Evolutionary conservation across 352 stramenopile species (phyloP).

Genomic region (Globisporangium heterothallicum): DNA sequence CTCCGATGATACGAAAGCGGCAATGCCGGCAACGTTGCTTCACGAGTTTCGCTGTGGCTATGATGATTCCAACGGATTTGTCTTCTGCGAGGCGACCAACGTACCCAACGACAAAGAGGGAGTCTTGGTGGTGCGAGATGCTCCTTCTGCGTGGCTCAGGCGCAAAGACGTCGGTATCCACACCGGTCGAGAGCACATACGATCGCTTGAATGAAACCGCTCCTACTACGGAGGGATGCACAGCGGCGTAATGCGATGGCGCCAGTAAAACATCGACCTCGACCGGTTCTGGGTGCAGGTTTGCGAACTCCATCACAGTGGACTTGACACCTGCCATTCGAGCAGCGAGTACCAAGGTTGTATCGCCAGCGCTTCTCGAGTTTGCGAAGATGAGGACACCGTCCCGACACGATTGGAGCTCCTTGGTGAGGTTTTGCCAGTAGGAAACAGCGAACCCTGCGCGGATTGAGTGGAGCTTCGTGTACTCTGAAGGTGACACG

Average conservation of each 20-base stretch:
- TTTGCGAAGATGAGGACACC: conserved; percentile 51
- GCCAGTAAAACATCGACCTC: conserved; percentile 42
- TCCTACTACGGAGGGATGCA: conserved; percentile 33
- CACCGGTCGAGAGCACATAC: conserved; percentile 36
- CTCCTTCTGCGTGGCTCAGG: conserved; percentile 8
- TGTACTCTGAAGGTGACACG: not conserved
- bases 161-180: conserved; percentile 32
- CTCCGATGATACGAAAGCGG: conserved; percentile 29
- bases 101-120: conserved; percentile 38
- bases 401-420: conserved; percentile 23
- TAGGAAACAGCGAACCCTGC: conserved; percentile 20
- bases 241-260: conserved; percentile 44
- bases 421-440: conserved; percentile 21
- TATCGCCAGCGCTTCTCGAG: conserved; percentile 24
- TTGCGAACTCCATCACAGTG: conserved; percentile 49
- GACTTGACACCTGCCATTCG: conserved; percentile 28
- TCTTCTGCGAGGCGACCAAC: conserved; percentile 39
- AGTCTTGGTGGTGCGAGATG: not conserved
- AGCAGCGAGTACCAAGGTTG: conserved; percentile 28
- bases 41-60: conserved; percentile 27
- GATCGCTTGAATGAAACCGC: conserved; percentile 17
- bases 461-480: conserved; percentile 14
- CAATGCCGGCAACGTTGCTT: conserved; percentile 15
- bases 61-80: conserved; percentile 40
- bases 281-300: conserved; percentile 29